A percentile compares a stretch with the other conserved stretches of the same genome.
phyloP scores from a whole-genome alignment of 179 eudicot species.

The Vitellaria paradoxa region DNA sequence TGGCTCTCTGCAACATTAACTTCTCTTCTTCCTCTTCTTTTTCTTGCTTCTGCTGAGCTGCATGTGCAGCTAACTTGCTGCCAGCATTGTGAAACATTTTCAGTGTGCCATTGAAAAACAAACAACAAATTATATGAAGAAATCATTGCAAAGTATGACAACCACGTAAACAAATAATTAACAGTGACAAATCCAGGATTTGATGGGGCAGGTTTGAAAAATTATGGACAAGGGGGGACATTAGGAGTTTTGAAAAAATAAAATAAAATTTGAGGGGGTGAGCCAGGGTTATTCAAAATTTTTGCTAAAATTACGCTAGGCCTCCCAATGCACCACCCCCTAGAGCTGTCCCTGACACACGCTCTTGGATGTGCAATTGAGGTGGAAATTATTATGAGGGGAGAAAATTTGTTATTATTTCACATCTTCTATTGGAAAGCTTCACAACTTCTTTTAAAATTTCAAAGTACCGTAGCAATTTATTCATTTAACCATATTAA shows the following conservation, averaged over 20 bases:
- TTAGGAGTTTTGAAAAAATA: too few species aligned
- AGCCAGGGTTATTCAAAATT: too few species aligned
- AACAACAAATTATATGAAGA: background rate
- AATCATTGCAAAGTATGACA: background rate
- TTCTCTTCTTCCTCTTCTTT: constrained; percentile 81
- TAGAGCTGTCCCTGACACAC: background rate
- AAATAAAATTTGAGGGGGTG: too few species aligned
- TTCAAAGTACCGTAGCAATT: background rate
- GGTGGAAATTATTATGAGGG: background rate
- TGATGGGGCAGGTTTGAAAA: too few species aligned
- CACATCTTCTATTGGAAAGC: background rate
- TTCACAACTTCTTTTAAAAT: background rate
- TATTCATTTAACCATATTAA: background rate
- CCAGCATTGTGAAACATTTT: constrained; percentile 1
- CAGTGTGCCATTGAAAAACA: background rate
- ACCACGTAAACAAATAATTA: background rate
- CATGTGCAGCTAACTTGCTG: constrained; percentile 81
- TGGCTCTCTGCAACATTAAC: constrained; percentile 68
- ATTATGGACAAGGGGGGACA: too few species aligned
- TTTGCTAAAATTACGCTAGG: too few species aligned
- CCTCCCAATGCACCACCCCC: too few species aligned
- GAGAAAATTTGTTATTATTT: background rate
- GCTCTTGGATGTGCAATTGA: background rate
- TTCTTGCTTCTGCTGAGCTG: constrained; percentile 70
- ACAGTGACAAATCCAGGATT: too few species aligned